Base-by-base conservation (phyloP, 2,329 filamentous ascomycete genomes). In the Neofusicoccum ribis region DNA sequence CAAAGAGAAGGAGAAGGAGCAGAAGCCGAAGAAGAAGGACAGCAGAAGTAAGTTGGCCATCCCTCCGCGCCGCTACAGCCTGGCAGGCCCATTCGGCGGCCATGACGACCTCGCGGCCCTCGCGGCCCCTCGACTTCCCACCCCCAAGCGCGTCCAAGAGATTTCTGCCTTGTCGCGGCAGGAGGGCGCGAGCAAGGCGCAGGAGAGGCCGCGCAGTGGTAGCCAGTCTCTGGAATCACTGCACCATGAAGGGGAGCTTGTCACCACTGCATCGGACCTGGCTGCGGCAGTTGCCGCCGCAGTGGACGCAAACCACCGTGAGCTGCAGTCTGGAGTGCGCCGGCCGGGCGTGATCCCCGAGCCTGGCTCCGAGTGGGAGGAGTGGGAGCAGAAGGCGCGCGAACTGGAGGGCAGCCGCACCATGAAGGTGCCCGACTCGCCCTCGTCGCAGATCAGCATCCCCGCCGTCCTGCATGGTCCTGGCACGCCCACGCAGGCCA, bases 11-110 rank as follows among this genome's bases (percentile, higher is more conserved):
- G 56, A 60, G 23, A 17, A 31, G 17, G 39, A 60, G 6, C 7
- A 8, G 39, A 63, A 63, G 50, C n/a, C 49, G 23, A 51, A 46
- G 23, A 60, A 63, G 61, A 63, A 63, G 49, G 50, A 63, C 27
- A 52, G 49, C 61, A 63, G 46, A n/a, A 63, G 49, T 27, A 54
- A 54, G 17, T 27, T 63, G 17, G 49, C 39, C 31, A 47, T 46
- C 15, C 49, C 50, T 4, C 41, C 34, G 11, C 61, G 61, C 47
- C 61, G 61, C 39, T 63, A 51, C 27, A 63, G 61, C 39, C 41
- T 60, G 31, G 56, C 56, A 37, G 56, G 56, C 12, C 56, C 56
- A 47, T n/a, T 60, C 27, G 56, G 56, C 31, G 56, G 56, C 2
- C 41, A 60, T 31, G 23, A 60, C 11, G 20, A 60, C 27, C 15